Conservation (phyloP, 176 grass and related monocot species). For the Cenchrus fungigraminus region DNA sequence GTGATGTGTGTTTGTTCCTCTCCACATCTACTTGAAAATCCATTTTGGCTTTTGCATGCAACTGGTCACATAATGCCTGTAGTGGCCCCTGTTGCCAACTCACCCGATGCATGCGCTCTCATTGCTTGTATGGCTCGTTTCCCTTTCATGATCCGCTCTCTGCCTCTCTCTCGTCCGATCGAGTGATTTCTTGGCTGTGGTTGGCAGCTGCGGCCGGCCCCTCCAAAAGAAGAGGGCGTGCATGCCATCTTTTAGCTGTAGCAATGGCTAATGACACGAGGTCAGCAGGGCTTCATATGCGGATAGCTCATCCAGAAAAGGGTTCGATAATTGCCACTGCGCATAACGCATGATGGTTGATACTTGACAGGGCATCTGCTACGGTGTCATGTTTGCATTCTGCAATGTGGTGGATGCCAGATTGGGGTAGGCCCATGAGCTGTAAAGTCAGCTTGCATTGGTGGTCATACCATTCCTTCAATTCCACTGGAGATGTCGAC, state of each 20-base stretch:
- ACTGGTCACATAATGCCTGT: conserved; percentile 31
- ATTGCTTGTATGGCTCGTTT: background rate
- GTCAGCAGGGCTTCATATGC: background rate
- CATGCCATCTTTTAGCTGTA: background rate
- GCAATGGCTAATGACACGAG: background rate
- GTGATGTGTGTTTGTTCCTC: background rate
- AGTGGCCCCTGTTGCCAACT: conserved; percentile 35
- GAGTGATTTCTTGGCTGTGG: conserved; percentile 2
- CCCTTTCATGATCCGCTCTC: background rate
- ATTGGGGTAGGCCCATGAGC: conserved; percentile 36
- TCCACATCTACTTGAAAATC: background rate
- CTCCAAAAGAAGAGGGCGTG: conserved; percentile 1
- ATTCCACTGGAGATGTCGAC: background rate
- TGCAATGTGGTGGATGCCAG: conserved; percentile 31
- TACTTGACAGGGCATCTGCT: background rate
- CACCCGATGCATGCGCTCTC: conserved; percentile 33
- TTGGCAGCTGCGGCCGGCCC: conserved; percentile 14
- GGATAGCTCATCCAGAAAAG: background rate
- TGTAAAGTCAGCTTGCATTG: conserved; percentile 6
- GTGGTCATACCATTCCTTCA: conserved; percentile 3
- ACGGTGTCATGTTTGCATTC: conserved; percentile 2
- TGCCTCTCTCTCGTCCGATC: background rate
- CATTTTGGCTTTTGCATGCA: conserved; percentile 10
- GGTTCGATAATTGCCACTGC: background rate
- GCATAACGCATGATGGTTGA: background rate